Base-by-base conservation (phyloP, 306 rosid species). In the Pterocarpus macrocarpus region DNA sequence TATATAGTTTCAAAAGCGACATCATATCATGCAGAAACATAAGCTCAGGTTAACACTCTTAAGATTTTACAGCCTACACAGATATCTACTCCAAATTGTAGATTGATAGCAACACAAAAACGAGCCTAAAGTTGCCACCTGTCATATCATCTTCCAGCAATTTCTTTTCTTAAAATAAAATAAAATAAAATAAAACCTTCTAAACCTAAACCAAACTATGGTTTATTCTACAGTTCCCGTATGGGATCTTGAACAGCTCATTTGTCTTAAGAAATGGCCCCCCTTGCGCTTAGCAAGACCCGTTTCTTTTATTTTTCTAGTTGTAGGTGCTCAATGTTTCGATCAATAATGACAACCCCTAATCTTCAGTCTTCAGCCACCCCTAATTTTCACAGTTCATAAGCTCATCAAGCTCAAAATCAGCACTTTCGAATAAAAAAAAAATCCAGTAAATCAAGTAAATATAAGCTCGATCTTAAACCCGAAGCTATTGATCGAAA, bases 11-110 rank as follows among this genome's bases (percentile, higher is more conserved):
- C 38, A 13, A 83, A 45, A 45, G 50, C 16, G 50, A 4, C 72
- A 64, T 62, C 69, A 43, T 3, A 30, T 59, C 38, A 28, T 7
- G 59, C 38, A 38, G 50, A 53, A 73, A 56, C 41, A 76, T 5
- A 38, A 45, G 30, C 65, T 28, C 32, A 35, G 13, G 4, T 2
- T 49, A 17, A 59, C 38, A n/a, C 62, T 62, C 49, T 57, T 44
- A 36, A n/a, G 22, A 30, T 43, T 34, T 39, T 72, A 65, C 65
- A 81, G 62, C 77, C 69, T 15, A 77, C n/a, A 85, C 5, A 39
- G 9, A 71, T 14, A 73, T 58, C 41, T 6, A 71, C 52, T 75
- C 36, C 22, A 28, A 34, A 39, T 32, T 13, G 7, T 30, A 22
- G 38, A 76, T 8, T 13, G 32, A 76, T 52, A 39, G 82, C 55